These are phyloP conservation scores for Backusella mclennaniae DNA, from an alignment of 192 early-diverging fungal genomes.

Conservation along the genomic window DNA sequence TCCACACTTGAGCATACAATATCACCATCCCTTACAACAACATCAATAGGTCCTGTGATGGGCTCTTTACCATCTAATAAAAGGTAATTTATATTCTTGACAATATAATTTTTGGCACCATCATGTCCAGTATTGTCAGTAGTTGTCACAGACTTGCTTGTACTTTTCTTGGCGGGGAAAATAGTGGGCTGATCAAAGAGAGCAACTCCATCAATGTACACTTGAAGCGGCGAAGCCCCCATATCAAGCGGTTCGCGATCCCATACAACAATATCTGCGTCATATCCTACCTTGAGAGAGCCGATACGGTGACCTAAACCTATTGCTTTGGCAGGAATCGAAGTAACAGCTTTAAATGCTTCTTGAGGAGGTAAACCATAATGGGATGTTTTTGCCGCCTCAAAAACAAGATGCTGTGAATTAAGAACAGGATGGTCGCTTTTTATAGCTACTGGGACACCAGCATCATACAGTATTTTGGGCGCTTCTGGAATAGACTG, in stretches of 20 bases:
- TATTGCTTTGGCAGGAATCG: constrained; percentile 65
- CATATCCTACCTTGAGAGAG: constrained; percentile 60
- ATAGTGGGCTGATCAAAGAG: constrained; percentile 46
- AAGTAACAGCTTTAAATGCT: constrained; percentile 66
- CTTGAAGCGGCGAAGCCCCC: constrained; percentile 72
- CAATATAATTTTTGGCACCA: background rate
- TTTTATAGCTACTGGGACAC: constrained; percentile 74
- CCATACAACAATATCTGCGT: constrained; percentile 84
- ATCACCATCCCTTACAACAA: constrained; percentile 43
- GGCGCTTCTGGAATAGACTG: constrained; percentile 56
- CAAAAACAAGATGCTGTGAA: constrained; percentile 70
- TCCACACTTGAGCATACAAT: constrained; percentile 50
- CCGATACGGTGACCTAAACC: constrained; percentile 72
- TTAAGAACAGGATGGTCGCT: constrained; percentile 78
- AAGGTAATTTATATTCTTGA: background rate
- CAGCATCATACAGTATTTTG: constrained; percentile 61
- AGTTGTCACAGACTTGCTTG: constrained; percentile 8
- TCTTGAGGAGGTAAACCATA: constrained; percentile 63
- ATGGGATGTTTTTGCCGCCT: constrained; percentile 71
- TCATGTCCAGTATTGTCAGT: background rate
- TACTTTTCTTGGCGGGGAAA: constrained; percentile 17
- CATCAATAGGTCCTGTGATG: background rate
- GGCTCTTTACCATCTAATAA: background rate
- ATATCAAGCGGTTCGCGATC: constrained; percentile 65
- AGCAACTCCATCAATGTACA: constrained; percentile 69